These are phyloP conservation scores for Neurospora crassa DNA, from an alignment of 2,329 filamentous ascomycete genomes.

Conservation along the genomic window DNA sequence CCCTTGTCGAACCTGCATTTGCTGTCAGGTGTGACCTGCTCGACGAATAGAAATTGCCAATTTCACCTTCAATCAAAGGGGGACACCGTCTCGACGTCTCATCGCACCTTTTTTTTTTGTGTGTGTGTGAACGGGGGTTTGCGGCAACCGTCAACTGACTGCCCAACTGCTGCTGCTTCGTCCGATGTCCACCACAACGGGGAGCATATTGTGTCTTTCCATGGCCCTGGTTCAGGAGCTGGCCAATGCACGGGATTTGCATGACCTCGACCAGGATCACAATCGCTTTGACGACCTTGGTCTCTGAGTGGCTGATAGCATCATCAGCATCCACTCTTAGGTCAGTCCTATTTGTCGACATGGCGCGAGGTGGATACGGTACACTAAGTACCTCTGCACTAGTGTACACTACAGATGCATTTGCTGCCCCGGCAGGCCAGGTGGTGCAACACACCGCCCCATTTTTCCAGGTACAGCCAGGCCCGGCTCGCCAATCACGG, in stretches of 20 bases:
- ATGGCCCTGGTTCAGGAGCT: neutral
- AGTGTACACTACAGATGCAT: neutral
- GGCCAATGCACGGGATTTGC: neutral
- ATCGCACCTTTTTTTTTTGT: neutral
- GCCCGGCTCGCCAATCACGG: neutral
- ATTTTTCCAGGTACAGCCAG: neutral
- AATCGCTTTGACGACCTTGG: neutral
- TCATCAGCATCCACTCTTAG: neutral
- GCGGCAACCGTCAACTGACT: neutral
- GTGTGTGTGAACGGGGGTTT: neutral
- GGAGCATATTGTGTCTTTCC: neutral
- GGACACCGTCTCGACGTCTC: constrained; percentile 5
- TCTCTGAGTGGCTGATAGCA: neutral
- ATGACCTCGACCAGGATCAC: neutral
- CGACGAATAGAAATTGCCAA: constrained; percentile 21
- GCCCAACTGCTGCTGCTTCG: neutral
- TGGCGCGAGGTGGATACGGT: neutral
- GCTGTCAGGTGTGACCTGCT: constrained; percentile 3
- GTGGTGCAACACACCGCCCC: neutral
- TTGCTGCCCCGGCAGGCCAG: neutral
- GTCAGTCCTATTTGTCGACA: neutral
- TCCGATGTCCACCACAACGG: neutral
- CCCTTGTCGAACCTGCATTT: neutral
- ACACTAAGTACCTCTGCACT: no score
- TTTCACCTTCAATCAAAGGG: constrained; percentile 20